Percentiles rank a stretch among this genome's conserved stretches.
Conservation (phyloP, 495 filamentous ascomycete genomes). For the Aspergillus saccharolyticus region DNA sequence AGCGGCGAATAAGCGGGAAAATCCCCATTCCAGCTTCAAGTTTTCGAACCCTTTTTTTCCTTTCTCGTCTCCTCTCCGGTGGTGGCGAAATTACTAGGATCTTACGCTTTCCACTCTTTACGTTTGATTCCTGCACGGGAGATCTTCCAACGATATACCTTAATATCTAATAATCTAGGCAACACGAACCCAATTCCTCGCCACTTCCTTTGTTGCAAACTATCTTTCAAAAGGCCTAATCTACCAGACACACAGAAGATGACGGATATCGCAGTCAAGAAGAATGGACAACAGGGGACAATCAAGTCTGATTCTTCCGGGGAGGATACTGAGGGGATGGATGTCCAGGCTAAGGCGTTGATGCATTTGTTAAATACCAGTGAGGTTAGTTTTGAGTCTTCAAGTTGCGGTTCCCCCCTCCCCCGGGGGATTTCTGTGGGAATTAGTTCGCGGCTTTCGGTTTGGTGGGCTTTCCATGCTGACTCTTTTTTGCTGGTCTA, state of each 20-base stretch:
- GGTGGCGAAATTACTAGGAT: too few species aligned
- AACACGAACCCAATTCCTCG: neutral
- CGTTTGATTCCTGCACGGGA: too few species aligned
- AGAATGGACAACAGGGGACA: neutral
- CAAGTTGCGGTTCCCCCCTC: too few species aligned
- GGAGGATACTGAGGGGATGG: conserved; percentile 37
- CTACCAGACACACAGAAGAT: too few species aligned
- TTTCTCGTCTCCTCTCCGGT: neutral
- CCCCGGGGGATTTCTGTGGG: neutral
- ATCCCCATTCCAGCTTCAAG: neutral
- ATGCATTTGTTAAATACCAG: conserved; percentile 46
- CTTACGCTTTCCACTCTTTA: too few species aligned
- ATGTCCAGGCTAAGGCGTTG: conserved; percentile 37
- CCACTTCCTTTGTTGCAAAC: too few species aligned
- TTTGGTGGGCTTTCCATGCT: neutral
- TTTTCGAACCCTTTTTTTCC: neutral
- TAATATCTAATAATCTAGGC: too few species aligned
- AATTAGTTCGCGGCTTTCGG: neutral
- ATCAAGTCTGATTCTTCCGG: neutral
- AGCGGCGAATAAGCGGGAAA: neutral
- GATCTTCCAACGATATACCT: too few species aligned
- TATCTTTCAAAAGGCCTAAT: too few species aligned
- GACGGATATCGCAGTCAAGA: neutral
- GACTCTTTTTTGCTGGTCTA: conserved; percentile 10
- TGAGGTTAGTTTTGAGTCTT: conserved; percentile 45